Base-by-base conservation (phyloP, 2,329 filamentous ascomycete species). In the Fusarium napiforme region DNA sequence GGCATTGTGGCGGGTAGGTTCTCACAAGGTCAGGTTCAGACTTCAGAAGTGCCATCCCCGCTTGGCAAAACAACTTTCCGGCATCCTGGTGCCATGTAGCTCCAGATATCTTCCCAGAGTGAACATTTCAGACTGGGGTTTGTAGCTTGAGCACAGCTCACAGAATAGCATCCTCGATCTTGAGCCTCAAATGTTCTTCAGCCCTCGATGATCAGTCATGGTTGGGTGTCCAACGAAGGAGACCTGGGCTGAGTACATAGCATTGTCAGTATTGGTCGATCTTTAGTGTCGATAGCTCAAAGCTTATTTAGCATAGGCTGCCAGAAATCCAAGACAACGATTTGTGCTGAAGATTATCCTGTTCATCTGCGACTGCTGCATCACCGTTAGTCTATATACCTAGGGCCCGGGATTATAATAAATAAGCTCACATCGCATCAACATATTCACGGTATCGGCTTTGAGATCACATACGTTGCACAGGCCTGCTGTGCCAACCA, bases 251-350 rank as follows among this genome's bases (percentile, higher is more conserved):
- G 36, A 42, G 21, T 30, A 26, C 26, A 26, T 26, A 42, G 39
- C 12, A 39, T 16, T 39, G n/a, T 21, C 47, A 43, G 36, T 60
- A 64, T 52, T 59, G 40, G 19, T 49, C 40, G 53, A 30, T 70
- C 47, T 42, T 37, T 26, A 62, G 50, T 21, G 15, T 39, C 34
- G 28, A 57, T 67, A 57, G 69, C 45, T 47, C 34, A 60, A 72
- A 69, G 43, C 28, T 69, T 69, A 47, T 65, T 34, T 40, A 14
- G 30, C 16, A 23, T 16, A 39, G 21, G 16, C 32, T 55, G 53
- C 36, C 40, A 53, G 21, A 67, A 67, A 50, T 14, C 9, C 12
- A 34, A 28, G 28, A 32, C n/a, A 7, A n/a, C 50, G 19, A 36
- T 42, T 40, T n/a, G 18, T 21, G 19, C 28, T 56, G 7, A n/a